phyloP scores from a whole-genome alignment of 2,329 filamentous ascomycete genomes.

The Neofusicoccum sp. region DNA sequence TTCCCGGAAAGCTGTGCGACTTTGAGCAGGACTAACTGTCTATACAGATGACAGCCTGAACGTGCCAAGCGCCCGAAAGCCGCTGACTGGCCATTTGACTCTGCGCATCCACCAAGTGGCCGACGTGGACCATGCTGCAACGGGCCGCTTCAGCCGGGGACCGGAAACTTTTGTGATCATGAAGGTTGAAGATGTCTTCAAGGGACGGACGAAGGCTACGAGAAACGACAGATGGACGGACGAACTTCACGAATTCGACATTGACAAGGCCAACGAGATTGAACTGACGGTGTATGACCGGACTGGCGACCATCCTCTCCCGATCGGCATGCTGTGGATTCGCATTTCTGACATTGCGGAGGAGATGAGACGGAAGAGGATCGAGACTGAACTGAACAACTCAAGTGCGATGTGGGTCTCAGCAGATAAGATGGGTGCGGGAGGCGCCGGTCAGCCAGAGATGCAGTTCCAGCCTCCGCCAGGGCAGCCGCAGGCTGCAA shows the following conservation, averaged over 20 bases:
- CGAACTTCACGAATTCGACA: slow-evolving; percentile 87
- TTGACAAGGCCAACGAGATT: slow-evolving; percentile 98
- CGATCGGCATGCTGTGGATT: slow-evolving; percentile 95
- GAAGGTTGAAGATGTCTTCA: slow-evolving; percentile 93
- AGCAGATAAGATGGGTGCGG: slow-evolving; percentile 86
- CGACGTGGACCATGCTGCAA: slow-evolving; percentile 90
- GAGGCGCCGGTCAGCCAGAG: slow-evolving; percentile 53
- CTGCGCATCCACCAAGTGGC: slow-evolving; percentile 87
- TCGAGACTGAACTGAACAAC: slow-evolving; percentile 92
- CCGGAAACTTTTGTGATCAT: slow-evolving; percentile 95
- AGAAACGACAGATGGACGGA: slow-evolving; percentile 89
- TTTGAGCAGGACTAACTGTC: slow-evolving; percentile 32
- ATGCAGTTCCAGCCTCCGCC: slow-evolving; percentile 57
- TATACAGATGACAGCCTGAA: slow-evolving; percentile 91
- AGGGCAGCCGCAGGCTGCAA: slow-evolving; percentile 36
- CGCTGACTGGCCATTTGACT: slow-evolving; percentile 86
- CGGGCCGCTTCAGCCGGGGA: slow-evolving; percentile 79
- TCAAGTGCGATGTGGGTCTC: slow-evolving; percentile 84
- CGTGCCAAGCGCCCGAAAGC: slow-evolving; percentile 90
- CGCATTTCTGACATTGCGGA: slow-evolving; percentile 96
- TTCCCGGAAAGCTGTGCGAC: background rate
- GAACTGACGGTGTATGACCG: slow-evolving; percentile 98
- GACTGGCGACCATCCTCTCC: slow-evolving; percentile 78
- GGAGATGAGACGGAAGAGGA: slow-evolving; percentile 95
- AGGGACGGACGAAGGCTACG: slow-evolving; percentile 82